Evolutionary conservation across 2,329 filamentous ascomycete genomes (phyloP).

Genomic region (Esteya vermicola): DNA sequence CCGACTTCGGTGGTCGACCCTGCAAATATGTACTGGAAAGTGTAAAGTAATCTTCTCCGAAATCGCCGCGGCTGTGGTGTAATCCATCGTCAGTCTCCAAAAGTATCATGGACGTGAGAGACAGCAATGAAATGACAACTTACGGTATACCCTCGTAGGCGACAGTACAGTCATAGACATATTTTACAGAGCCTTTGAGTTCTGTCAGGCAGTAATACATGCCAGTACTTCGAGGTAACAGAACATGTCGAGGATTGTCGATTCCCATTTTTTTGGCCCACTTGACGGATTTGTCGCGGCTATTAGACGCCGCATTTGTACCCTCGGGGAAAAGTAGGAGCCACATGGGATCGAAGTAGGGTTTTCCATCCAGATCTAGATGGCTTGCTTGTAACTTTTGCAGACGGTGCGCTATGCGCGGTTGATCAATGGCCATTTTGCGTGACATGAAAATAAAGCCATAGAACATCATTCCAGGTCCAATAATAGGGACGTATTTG

Average conservation of each 20-base stretch:
- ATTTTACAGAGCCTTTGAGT: constrained; percentile 60
- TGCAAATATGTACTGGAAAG: constrained; percentile 78
- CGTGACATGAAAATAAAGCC: constrained; percentile 87
- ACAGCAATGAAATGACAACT: constrained; percentile 24
- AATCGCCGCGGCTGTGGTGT: constrained; percentile 51
- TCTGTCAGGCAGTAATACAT: constrained; percentile 68
- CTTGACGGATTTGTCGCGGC: constrained; percentile 51
- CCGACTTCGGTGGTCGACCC: constrained; percentile 79
- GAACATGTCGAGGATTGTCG: constrained; percentile 56
- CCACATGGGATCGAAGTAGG: constrained; percentile 72
- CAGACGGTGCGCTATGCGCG: constrained; percentile 60
- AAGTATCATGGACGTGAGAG: not conserved
- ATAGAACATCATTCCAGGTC: constrained; percentile 71
- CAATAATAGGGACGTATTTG: constrained; percentile 66
- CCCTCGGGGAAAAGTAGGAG: constrained; percentile 78
- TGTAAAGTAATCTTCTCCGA: constrained; percentile 83
- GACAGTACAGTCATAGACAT: constrained; percentile 85
- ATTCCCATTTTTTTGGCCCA: constrained; percentile 69
- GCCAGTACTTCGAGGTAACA: constrained; percentile 70
- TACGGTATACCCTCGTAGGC: constrained; percentile 90
- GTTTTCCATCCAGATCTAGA: constrained; percentile 35
- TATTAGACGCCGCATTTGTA: constrained; percentile 63
- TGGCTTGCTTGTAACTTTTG: constrained; percentile 49
- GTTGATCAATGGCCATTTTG: constrained; percentile 70
- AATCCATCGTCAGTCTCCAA: not conserved